Conservation (phyloP, 2,329 filamentous ascomycete genomes). For the Paraphaeosphaeria sporulosa region DNA sequence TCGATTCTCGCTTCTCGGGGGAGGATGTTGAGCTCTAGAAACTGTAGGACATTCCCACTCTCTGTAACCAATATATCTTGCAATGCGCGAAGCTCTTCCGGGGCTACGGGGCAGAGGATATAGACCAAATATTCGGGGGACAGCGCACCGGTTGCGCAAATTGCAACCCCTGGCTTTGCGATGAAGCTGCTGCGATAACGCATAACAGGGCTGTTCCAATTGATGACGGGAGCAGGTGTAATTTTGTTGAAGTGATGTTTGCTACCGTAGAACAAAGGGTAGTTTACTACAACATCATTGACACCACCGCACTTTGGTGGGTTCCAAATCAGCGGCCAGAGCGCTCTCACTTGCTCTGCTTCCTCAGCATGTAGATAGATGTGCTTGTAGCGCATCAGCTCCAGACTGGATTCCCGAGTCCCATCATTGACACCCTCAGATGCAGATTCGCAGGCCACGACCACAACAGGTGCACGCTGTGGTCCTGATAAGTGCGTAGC, state of each 20-base stretch:
- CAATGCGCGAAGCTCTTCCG: neutral
- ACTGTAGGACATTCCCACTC: neutral
- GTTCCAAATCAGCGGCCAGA: conserved; percentile 1
- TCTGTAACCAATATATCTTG: neutral
- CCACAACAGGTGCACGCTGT: neutral
- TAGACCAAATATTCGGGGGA: neutral
- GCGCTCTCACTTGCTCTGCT: neutral
- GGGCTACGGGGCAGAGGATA: neutral
- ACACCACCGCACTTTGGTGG: neutral
- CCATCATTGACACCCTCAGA: neutral
- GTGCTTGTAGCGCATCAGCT: neutral
- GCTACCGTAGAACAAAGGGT: no score
- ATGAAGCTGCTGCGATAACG: neutral
- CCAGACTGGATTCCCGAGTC: neutral
- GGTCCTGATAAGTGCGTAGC: neutral
- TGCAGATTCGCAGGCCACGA: neutral
- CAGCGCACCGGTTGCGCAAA: neutral
- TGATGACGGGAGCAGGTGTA: neutral
- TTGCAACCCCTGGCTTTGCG: neutral
- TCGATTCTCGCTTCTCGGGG: neutral
- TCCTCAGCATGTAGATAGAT: neutral
- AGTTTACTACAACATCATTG: no score
- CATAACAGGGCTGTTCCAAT: neutral
- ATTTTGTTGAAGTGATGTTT: neutral
- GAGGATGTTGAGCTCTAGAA: neutral